Evolutionary conservation across 176 grass and related monocot genomes (phyloP).

Genomic region (Otatea glauca): DNA sequence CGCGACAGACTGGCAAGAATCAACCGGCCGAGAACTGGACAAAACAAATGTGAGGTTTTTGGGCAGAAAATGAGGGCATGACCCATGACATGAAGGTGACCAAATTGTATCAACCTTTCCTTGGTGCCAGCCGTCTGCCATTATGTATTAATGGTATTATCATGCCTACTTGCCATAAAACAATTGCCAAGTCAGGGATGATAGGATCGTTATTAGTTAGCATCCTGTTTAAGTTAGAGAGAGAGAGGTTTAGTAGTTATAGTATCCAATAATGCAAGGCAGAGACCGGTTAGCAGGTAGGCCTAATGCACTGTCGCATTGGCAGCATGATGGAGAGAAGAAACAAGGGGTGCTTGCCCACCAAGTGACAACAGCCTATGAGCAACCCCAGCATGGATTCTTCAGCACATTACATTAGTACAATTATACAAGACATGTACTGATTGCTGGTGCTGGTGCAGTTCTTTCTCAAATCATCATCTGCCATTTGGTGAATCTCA

Average conservation of each 20-base stretch:
- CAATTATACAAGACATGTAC: neutral
- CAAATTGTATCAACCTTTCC: conserved; percentile 11
- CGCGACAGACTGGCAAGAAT: conserved; percentile 49
- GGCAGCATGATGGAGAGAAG: conserved; percentile 26
- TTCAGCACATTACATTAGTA: neutral
- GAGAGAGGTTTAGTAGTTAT: conserved; percentile 16
- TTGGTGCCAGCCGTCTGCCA: conserved; percentile 32
- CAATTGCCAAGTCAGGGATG: conserved; percentile 40
- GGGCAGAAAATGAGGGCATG: neutral
- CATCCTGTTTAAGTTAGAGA: conserved; percentile 26
- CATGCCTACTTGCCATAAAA: conserved; percentile 36
- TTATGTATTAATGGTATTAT: neutral
- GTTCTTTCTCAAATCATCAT: conserved; percentile 2
- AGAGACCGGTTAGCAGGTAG: conserved; percentile 50
- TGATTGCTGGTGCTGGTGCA: neutral
- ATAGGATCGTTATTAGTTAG: conserved; percentile 16
- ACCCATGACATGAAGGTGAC: conserved; percentile 5
- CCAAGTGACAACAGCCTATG: conserved; percentile 40
- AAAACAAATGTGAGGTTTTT: neutral
- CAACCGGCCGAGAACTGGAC: conserved; percentile 35
- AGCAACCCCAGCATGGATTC: conserved; percentile 37
- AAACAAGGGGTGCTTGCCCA: conserved; percentile 34
- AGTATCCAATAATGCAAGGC: conserved; percentile 47
- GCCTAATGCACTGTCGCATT: conserved; percentile 53
- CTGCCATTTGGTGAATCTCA: conserved; percentile 36